These are phyloP conservation scores for Pinus taeda DNA, from an alignment of 75 land plant species.

Conservation along the genomic window DNA sequence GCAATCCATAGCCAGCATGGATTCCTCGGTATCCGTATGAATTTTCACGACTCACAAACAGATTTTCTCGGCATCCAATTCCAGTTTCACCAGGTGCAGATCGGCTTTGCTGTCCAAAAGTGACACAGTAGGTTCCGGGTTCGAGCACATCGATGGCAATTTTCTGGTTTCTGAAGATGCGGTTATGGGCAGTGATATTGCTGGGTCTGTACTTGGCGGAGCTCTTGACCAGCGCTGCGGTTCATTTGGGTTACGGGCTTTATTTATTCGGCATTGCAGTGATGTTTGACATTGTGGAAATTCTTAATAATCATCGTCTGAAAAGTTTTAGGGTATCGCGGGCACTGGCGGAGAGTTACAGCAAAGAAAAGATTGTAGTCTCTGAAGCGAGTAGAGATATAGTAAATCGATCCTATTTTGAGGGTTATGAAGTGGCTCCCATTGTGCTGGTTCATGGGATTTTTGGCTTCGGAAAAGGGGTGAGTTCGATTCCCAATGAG, in stretches of 20 bases:
- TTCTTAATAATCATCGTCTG: slow-evolving; percentile 12
- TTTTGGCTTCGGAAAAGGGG: slow-evolving; percentile 94
- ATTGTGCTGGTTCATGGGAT: slow-evolving; percentile 96
- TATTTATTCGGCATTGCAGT: slow-evolving; percentile 74
- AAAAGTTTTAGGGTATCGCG: neutral
- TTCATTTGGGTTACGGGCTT: slow-evolving; percentile 66
- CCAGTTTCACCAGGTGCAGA: too few species aligned
- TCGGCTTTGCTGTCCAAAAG: too few species aligned
- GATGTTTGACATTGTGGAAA: slow-evolving; percentile 40
- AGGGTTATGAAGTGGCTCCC: slow-evolving; percentile 53
- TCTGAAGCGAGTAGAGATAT: neutral
- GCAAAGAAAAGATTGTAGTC: neutral
- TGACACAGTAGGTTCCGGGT: too few species aligned
- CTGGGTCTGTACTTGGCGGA: slow-evolving; percentile 33
- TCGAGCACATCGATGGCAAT: too few species aligned
- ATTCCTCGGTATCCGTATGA: too few species aligned
- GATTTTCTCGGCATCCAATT: too few species aligned
- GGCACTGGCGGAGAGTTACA: neutral
- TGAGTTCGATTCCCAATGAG: slow-evolving; percentile 15
- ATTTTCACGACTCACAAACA: too few species aligned
- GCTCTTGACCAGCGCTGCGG: slow-evolving; percentile 57
- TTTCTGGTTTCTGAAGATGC: slow-evolving; percentile 15
- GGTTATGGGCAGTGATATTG: slow-evolving; percentile 16
- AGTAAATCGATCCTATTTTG: slow-evolving; percentile 17
- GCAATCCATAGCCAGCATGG: too few species aligned